A percentile compares a stretch with the other conserved stretches of the same genome.
These are phyloP conservation scores for Coemansia sp. DNA, from an alignment of 192 early-diverging fungal genomes.

Conservation along the genomic window DNA sequence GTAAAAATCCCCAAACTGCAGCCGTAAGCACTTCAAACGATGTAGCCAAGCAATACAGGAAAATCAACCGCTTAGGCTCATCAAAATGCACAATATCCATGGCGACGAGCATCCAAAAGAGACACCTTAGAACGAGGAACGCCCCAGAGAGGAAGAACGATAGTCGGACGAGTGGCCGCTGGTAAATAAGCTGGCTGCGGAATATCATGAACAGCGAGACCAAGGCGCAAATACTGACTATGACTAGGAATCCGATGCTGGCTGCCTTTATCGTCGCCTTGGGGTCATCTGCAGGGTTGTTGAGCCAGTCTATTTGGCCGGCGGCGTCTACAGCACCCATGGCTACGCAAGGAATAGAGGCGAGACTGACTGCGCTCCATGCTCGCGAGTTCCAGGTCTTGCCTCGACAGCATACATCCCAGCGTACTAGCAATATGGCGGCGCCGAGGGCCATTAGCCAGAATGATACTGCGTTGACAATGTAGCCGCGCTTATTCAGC, in stretches of 20 bases:
- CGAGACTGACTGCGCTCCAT: slow-evolving; percentile 26
- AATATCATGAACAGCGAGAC: slow-evolving; percentile 23
- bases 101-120: slow-evolving; percentile 52
- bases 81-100: slow-evolving; percentile 30
- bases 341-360: slow-evolving; percentile 28
- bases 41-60: slow-evolving; percentile 43
- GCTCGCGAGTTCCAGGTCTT: slow-evolving; percentile 34
- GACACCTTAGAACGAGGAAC: slow-evolving; percentile 28
- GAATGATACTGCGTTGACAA: slow-evolving; percentile 43
- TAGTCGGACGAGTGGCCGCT: slow-evolving; percentile 41
- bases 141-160: slow-evolving; percentile 26
- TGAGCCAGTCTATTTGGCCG: slow-evolving; percentile 54
- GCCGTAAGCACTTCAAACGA: slow-evolving; percentile 27
- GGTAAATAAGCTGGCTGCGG: slow-evolving; percentile 42
- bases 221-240: slow-evolving; percentile 22
- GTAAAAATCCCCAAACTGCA: slow-evolving; percentile 30
- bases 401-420: slow-evolving; percentile 37
- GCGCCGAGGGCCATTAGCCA: slow-evolving; percentile 44
- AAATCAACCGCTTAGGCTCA: slow-evolving; percentile 42
- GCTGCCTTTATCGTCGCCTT: slow-evolving; percentile 30
- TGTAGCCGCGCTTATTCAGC: slow-evolving; percentile 51
- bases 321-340: slow-evolving; percentile 50
- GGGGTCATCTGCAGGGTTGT: slow-evolving; percentile 34
- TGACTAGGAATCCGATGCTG: slow-evolving; percentile 36
- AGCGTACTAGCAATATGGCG: slow-evolving; percentile 37